Evolutionary conservation across 2,329 filamentous ascomycete species (phyloP).

Genomic region (Fusarium continuum): DNA sequence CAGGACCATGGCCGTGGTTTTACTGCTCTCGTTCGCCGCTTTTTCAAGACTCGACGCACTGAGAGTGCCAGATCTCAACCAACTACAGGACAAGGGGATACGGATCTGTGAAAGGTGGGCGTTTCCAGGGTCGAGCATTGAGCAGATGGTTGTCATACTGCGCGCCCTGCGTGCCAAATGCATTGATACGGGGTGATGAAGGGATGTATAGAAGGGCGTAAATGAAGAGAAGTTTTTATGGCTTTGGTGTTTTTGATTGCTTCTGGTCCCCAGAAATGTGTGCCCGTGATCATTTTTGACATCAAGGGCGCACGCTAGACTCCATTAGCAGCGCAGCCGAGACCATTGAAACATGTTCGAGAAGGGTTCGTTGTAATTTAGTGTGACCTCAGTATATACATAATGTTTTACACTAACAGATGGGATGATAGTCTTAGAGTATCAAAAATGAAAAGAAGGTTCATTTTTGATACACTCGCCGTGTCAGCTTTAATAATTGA

Average conservation of each 20-base stretch:
- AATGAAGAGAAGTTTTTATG: background rate
- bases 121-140: constrained; percentile 32
- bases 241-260: background rate
- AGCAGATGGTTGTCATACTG: constrained; percentile 36
- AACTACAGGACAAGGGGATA: constrained; percentile 33
- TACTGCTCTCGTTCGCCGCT: constrained; percentile 30
- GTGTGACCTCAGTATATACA: no score
- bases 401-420: no score
- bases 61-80: constrained; percentile 26
- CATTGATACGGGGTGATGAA: constrained; percentile 21
- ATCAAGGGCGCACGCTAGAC: constrained; percentile 23
- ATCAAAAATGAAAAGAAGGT: no score
- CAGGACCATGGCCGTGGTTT: constrained; percentile 31
- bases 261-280: background rate
- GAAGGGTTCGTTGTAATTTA: no score
- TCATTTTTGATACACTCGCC: no score
- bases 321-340: background rate
- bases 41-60: constrained; percentile 24
- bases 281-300: no score
- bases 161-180: constrained; percentile 31
- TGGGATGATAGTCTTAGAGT: no score
- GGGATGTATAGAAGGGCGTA: fast-evolving
- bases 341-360: background rate
- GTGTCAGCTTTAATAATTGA: no score
- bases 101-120: constrained; percentile 34